Conservation (phyloP, 257 asterid species). For the Cinchona pubescens region DNA sequence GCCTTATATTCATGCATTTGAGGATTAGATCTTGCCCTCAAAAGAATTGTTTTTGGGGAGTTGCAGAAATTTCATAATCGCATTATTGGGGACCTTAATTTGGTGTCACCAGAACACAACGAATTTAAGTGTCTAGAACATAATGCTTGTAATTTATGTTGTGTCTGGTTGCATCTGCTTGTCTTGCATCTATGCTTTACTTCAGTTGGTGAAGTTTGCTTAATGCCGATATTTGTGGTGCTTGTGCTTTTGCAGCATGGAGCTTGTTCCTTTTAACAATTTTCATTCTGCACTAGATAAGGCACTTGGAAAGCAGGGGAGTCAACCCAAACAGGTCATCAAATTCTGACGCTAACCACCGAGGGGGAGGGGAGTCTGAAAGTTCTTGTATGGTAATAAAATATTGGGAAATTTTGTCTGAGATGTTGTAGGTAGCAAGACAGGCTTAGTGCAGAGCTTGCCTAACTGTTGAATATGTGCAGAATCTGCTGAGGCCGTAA, state of each 20-base stretch:
- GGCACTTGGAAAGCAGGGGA: constrained; percentile 86
- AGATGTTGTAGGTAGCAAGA: background rate
- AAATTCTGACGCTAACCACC: constrained; percentile 39
- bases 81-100: background rate
- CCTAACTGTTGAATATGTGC: background rate
- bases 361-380: background rate
- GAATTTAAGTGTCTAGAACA: background rate
- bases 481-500: background rate
- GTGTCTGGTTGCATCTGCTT: background rate
- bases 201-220: background rate
- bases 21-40: background rate
- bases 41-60: background rate
- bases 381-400: background rate
- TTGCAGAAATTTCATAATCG: background rate
- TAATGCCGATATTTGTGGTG: background rate
- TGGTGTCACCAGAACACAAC: background rate
- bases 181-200: background rate
- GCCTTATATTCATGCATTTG: no score
- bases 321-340: constrained; percentile 87
- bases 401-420: background rate
- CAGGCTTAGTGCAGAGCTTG: background rate
- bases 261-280: constrained; percentile 64
- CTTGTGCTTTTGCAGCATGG: constrained; percentile 58
- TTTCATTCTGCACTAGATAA: constrained; percentile 65
- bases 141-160: background rate